Evolutionary conservation across 306 rosid genomes (phyloP).

Genomic region (Cicer judaicum): DNA sequence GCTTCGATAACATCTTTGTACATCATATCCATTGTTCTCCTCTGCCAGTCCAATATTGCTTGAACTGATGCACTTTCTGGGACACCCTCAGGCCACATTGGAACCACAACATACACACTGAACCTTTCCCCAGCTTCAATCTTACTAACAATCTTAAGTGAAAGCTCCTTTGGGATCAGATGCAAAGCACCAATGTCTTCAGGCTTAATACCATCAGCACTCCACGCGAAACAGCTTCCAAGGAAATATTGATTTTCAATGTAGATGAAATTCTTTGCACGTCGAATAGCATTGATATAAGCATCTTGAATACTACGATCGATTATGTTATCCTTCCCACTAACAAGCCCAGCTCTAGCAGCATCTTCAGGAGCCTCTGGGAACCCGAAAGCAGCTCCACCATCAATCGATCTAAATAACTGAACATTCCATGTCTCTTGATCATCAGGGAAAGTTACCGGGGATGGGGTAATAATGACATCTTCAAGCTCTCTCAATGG

Average conservation of each 20-base stretch:
- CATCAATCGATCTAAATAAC: conserved; percentile 69
- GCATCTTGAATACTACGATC: conserved; percentile 74
- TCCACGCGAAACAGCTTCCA: conserved; percentile 68
- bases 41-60: conserved; percentile 79
- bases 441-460: conserved; percentile 64
- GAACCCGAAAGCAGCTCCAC: conserved; percentile 79
- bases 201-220: conserved; percentile 62
- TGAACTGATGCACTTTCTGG: conserved; percentile 73
- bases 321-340: conserved; percentile 71
- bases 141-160: conserved; percentile 68
- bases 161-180: conserved; percentile 68
- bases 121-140: conserved; percentile 79
- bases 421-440: conserved; percentile 73
- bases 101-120: conserved; percentile 65
- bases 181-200: conserved; percentile 70
- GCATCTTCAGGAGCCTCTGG: conserved; percentile 76
- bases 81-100: conserved; percentile 77
- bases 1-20: conserved; percentile 63
- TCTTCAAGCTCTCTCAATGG: conserved; percentile 56
- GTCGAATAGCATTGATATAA: conserved; percentile 69
- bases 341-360: conserved; percentile 62
- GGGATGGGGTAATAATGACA: conserved; percentile 64
- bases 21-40: conserved; percentile 76
- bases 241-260: conserved; percentile 77
- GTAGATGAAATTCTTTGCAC: conserved; percentile 69